phyloP scores from a whole-genome alignment of 371 early-diverging fungal species.

The Mortierella sp. region DNA sequence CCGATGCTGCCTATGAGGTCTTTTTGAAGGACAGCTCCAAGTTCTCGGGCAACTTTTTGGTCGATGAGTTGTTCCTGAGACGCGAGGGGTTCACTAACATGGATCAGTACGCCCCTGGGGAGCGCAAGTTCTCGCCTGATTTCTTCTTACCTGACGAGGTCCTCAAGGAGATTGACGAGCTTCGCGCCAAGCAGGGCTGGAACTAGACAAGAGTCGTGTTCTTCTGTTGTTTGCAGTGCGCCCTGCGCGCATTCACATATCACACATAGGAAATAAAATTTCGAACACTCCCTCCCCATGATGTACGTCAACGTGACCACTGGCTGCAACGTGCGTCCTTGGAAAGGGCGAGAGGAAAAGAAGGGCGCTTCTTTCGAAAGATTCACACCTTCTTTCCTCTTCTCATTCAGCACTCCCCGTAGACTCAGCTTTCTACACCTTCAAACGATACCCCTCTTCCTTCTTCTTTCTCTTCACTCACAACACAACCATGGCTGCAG shows the following conservation, averaged over 20 bases:
- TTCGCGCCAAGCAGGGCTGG: constrained; percentile 54
- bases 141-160: constrained; percentile 74
- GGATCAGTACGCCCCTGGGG: constrained; percentile 74
- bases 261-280: background rate
- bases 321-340: background rate
- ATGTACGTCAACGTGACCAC: constrained; percentile 2
- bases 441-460: background rate
- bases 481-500: constrained; percentile 41
- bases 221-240: background rate
- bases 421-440: background rate
- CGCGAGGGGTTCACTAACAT: constrained; percentile 76
- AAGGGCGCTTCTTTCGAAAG: background rate
- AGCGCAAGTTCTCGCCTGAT: constrained; percentile 69
- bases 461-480: background rate
- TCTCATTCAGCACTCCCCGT: background rate
- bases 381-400: background rate
- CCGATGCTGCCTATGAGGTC: constrained; percentile 83
- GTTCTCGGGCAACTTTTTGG: constrained; percentile 81
- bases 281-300: background rate
- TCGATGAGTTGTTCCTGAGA: constrained; percentile 82
- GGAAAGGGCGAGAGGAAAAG: background rate
- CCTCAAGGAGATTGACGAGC: constrained; percentile 47
- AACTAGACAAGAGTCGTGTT: constrained; percentile 13
- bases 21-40: constrained; percentile 63
- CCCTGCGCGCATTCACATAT: background rate